Evolutionary conservation across 75 land plant genomes (phyloP).

Genomic region (Pinus taeda): DNA sequence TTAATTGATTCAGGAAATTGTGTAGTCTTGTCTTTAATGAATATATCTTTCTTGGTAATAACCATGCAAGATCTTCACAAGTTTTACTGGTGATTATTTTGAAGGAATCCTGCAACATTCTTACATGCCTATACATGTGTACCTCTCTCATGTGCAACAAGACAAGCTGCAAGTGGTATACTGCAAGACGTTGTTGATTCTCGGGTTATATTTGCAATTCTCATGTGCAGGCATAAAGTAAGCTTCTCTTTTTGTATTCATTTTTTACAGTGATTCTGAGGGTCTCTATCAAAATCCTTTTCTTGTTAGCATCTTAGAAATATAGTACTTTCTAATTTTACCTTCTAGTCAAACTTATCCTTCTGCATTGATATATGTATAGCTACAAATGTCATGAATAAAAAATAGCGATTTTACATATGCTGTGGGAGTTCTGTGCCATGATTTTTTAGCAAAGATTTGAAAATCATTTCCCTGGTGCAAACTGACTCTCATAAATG

Average conservation of each 20-base stretch:
- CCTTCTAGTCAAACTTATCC: too few species aligned
- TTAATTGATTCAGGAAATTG: background rate
- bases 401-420: too few species aligned
- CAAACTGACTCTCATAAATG: too few species aligned
- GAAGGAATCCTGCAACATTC: constrained; percentile 48
- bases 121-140: constrained; percentile 46
- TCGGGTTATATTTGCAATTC: constrained; percentile 37
- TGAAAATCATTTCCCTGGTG: too few species aligned
- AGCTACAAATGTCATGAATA: too few species aligned
- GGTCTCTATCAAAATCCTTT: background rate
- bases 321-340: background rate
- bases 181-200: constrained; percentile 50
- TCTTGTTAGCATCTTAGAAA: background rate
- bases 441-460: too few species aligned
- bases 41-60: background rate
- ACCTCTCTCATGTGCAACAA: constrained; percentile 42
- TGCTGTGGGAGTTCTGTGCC: too few species aligned
- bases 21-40: background rate
- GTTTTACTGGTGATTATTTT: background rate
- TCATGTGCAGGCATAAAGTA: constrained; percentile 45
- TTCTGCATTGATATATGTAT: too few species aligned
- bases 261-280: background rate
- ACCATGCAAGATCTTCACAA: background rate
- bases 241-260: background rate
- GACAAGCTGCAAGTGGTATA: constrained; percentile 51